Conservation (phyloP, 1,139 yeast genomes). For the Scheffersomyces illinoinensis region DNA sequence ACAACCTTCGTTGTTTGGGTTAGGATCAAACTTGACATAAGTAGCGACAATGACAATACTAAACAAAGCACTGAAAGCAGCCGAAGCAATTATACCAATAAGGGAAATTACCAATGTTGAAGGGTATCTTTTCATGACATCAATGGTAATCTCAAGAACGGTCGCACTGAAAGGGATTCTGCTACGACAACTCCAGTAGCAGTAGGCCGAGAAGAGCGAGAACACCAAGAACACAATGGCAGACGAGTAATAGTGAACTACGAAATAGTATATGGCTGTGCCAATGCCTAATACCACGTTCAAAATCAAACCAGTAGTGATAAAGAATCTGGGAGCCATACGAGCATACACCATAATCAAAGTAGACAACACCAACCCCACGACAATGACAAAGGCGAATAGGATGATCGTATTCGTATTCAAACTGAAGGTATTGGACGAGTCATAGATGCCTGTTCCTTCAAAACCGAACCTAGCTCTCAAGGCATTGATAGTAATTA, state of each 20-base stretch:
- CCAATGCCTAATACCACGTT: conserved; percentile 73
- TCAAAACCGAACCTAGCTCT: conserved; percentile 51
- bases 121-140: conserved; percentile 71
- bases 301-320: conserved; percentile 65
- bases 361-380: conserved; percentile 60
- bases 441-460: conserved; percentile 68
- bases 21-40: conserved; percentile 67
- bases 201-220: conserved; percentile 63
- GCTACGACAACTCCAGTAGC: conserved; percentile 71
- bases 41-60: conserved; percentile 70
- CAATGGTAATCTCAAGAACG: conserved; percentile 69
- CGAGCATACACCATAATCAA: conserved; percentile 62
- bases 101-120: conserved; percentile 65
- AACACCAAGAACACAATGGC: conserved; percentile 73
- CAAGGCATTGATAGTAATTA: conserved; percentile 66
- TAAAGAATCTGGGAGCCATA: conserved; percentile 64
- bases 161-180: conserved; percentile 76
- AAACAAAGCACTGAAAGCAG: conserved; percentile 66
- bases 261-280: conserved; percentile 72
- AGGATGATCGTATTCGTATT: conserved; percentile 74
- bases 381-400: conserved; percentile 63
- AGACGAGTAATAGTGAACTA: conserved; percentile 67
- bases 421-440: conserved; percentile 55
- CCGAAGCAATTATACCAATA: conserved; percentile 64
- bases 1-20: conserved; percentile 37